Conservation (phyloP, 2,329 filamentous ascomycete genomes). For the Monosporascus sp. region DNA sequence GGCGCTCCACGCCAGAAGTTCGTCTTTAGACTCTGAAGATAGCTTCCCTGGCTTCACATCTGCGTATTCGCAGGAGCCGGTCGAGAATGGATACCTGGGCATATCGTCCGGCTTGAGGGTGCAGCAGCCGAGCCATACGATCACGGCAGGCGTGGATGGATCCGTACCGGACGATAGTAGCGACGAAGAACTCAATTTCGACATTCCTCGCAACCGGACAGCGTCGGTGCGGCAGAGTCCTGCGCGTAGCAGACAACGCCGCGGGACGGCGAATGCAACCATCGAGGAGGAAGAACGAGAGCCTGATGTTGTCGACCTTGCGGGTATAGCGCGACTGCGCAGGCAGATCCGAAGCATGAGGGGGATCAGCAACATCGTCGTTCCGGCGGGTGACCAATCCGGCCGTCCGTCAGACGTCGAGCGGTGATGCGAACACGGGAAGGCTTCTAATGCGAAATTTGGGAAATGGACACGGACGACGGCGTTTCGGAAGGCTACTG, state of each 20-base stretch:
- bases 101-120: neutral
- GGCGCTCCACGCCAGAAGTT: neutral
- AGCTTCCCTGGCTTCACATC: neutral
- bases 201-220: neutral
- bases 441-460: no score
- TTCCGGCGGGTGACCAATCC: neutral
- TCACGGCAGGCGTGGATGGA: neutral
- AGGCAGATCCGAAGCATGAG: neutral
- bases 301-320: neutral
- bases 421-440: neutral
- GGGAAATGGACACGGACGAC: no score
- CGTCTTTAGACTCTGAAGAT: conserved; percentile 14
- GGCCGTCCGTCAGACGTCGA: neutral
- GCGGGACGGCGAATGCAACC: neutral
- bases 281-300: neutral
- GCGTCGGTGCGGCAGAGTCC: neutral
- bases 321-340: neutral
- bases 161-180: neutral
- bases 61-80: neutral
- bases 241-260: neutral
- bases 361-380: neutral
- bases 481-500: no score
- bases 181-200: neutral
- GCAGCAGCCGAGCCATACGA: neutral
- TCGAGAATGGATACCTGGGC: neutral